These are phyloP conservation scores for Pugionium dolabratum DNA, from an alignment of 345 rosid genomes.

Conservation along the genomic window DNA sequence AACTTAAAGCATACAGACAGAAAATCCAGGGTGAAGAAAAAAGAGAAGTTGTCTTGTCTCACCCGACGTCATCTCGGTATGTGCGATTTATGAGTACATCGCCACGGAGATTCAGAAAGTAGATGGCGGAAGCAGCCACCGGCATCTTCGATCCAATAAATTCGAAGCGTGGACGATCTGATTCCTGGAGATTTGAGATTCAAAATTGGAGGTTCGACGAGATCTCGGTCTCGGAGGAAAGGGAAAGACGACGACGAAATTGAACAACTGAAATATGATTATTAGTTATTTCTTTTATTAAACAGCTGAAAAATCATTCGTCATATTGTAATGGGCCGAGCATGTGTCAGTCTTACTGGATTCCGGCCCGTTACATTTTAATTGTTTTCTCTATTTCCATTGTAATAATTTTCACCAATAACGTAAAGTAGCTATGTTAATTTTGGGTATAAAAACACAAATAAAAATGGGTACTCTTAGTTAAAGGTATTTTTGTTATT, in stretches of 20 bases:
- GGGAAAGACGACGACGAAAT: conserved; percentile 32
- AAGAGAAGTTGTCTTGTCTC: conserved; percentile 22
- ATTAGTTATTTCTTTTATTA: too few relatives aligned
- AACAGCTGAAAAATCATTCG: too few relatives aligned
- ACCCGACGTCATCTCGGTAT: conserved; percentile 99
- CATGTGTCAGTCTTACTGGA: too few relatives aligned
- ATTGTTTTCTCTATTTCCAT: too few relatives aligned
- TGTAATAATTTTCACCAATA: too few relatives aligned
- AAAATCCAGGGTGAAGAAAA: not conserved
- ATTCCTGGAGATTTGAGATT: not conserved
- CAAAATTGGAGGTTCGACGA: conserved; percentile 6
- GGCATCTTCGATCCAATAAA: conserved; percentile 75
- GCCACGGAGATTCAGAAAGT: conserved; percentile 97
- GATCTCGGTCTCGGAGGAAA: conserved; percentile 32
- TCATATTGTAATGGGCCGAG: too few relatives aligned
- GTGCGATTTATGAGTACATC: conserved; percentile 98
- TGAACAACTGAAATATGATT: not conserved
- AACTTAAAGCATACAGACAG: not conserved
- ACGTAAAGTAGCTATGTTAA: too few relatives aligned
- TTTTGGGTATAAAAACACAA: too few relatives aligned
- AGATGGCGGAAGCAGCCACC: conserved; percentile 98
- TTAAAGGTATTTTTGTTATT: too few relatives aligned
- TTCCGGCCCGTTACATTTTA: too few relatives aligned
- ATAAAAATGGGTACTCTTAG: too few relatives aligned
- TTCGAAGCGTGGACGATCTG: conserved; percentile 20